phyloP scores from a whole-genome alignment of 495 filamentous ascomycete species.

The Penicillium maclennaniae region DNA sequence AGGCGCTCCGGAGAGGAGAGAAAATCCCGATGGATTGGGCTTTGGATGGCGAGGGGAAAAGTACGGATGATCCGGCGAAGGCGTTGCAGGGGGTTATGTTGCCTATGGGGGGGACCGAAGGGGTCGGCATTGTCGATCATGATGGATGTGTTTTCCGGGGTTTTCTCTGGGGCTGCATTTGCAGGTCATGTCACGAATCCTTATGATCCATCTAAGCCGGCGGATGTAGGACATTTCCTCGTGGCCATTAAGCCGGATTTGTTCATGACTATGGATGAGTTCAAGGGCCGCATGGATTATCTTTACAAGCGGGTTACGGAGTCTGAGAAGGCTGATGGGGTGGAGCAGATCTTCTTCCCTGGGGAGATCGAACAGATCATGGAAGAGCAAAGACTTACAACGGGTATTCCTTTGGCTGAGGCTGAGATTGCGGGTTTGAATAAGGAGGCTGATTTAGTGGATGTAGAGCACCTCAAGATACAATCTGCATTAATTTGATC shows the following conservation, averaged over 20 bases:
- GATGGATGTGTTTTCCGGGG: conserved; percentile 84
- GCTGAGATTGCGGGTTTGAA: conserved; percentile 66
- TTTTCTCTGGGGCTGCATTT: conserved; percentile 66
- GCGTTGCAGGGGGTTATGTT: conserved; percentile 72
- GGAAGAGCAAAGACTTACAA: conserved; percentile 48
- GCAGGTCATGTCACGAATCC: conserved; percentile 68
- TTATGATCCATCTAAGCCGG: conserved; percentile 63
- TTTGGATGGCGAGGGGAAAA: conserved; percentile 63
- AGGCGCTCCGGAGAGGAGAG: conserved; percentile 65
- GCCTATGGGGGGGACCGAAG: conserved; percentile 77
- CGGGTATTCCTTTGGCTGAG: conserved; percentile 63
- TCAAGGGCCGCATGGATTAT: conserved; percentile 65
- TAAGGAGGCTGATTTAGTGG: conserved; percentile 57
- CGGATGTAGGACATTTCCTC: conserved; percentile 74
- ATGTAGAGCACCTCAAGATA: conserved; percentile 31
- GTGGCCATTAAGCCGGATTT: conserved; percentile 73
- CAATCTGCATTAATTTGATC: neutral
- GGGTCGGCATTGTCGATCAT: conserved; percentile 68
- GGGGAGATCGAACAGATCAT: conserved; percentile 70
- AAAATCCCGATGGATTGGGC: conserved; percentile 74
- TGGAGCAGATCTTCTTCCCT: conserved; percentile 75
- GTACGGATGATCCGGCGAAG: conserved; percentile 61
- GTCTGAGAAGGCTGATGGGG: conserved; percentile 61
- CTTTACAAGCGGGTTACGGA: conserved; percentile 62
- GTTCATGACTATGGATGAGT: conserved; percentile 68